A percentile compares a stretch with the other conserved stretches of the same genome.
These are phyloP conservation scores for Isatis tinctoria DNA, from an alignment of 345 rosid genomes.

Conservation along the genomic window DNA sequence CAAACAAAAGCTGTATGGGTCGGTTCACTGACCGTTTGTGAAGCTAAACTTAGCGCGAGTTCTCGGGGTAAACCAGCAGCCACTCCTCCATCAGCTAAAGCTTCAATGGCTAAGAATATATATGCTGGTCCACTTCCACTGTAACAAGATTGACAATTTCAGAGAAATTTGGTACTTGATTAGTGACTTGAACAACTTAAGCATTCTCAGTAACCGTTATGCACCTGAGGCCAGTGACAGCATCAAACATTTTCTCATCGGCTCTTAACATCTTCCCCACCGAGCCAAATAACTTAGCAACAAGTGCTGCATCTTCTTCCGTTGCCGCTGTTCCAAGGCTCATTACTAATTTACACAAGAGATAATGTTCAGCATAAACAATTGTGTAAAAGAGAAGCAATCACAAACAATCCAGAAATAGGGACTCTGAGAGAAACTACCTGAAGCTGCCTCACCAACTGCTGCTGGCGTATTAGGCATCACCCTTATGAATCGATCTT, in stretches of 20 bases:
- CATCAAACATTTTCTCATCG: constrained; percentile 87
- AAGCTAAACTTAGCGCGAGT: constrained; percentile 75
- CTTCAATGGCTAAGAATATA: constrained; percentile 83
- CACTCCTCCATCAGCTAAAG: constrained; percentile 95
- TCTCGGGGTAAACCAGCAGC: constrained; percentile 96
- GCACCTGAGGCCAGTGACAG: constrained; percentile 89
- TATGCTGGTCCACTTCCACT: constrained; percentile 98
- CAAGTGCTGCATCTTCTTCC: constrained; percentile 68
- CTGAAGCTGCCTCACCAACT: constrained; percentile 84
- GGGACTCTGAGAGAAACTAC: constrained; percentile 23
- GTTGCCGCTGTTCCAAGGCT: constrained; percentile 77
- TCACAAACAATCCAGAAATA: background rate
- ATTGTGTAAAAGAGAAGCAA: background rate
- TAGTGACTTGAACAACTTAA: background rate
- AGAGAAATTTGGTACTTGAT: background rate
- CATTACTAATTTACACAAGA: constrained; percentile 41
- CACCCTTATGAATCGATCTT: constrained; percentile 67
- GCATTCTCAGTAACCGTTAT: background rate
- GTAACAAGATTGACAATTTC: constrained; percentile 6
- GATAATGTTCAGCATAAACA: background rate
- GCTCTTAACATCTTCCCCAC: constrained; percentile 86
- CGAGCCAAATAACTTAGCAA: constrained; percentile 66
- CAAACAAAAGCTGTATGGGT: background rate
- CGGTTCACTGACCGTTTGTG: constrained; percentile 66
- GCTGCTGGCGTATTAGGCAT: constrained; percentile 96